Percentiles rank a stretch among this genome's conserved stretches.
These are phyloP conservation scores for Agaricales sp. DNA, from an alignment of 1,284 basidiomycete genomes.

Conservation along the genomic window DNA sequence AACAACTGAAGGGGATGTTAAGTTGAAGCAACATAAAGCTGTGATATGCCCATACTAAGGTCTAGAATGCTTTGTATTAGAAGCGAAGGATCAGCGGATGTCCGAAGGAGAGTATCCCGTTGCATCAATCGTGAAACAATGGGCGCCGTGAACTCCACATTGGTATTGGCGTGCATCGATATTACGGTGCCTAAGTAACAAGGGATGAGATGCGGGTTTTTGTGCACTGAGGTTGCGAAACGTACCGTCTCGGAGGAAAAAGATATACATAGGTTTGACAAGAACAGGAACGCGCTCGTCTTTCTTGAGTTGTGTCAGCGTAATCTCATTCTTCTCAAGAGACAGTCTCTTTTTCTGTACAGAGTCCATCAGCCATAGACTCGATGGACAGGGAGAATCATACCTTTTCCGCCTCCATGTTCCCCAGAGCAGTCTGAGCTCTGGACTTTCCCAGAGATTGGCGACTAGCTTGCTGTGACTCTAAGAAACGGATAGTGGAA, in stretches of 20 bases:
- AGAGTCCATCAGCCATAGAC: background rate
- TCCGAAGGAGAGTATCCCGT: constrained; percentile 46
- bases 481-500: background rate
- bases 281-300: constrained; percentile 50
- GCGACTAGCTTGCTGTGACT: too few species aligned
- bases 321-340: constrained; percentile 20
- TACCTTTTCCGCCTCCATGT: background rate
- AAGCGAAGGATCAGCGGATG: constrained; percentile 49
- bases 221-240: constrained; percentile 2
- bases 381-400: too few species aligned
- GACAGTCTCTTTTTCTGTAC: constrained; percentile 12
- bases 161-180: constrained; percentile 38
- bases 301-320: constrained; percentile 43
- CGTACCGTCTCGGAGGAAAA: constrained; percentile 52
- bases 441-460: background rate
- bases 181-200: constrained; percentile 43
- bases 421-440: background rate
- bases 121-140: constrained; percentile 44
- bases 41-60: constrained; percentile 24
- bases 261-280: constrained; percentile 51
- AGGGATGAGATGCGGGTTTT: background rate
- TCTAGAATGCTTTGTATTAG: constrained; percentile 55
- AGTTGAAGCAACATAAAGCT: background rate
- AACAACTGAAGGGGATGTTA: constrained; percentile 34
- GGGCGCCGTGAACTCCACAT: constrained; percentile 39